Percentiles rank a stretch among this genome's conserved stretches.
phyloP scores from a whole-genome alignment of 225 moss, liverwort and hornwort species.

The Pleurozium schreberi region DNA sequence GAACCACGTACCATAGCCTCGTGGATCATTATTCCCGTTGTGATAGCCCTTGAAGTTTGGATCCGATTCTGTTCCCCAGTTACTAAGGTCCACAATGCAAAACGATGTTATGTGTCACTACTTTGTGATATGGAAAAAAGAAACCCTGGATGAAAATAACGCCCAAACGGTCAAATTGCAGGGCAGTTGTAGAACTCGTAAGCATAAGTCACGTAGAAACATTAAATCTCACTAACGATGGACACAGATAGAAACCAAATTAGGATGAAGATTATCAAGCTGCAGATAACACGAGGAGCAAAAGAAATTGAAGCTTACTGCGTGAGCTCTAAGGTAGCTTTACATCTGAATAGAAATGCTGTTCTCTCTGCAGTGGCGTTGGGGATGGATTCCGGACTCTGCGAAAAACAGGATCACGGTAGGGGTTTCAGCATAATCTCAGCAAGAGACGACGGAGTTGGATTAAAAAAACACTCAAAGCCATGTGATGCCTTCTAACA shows the following conservation, averaged over 20 bases:
- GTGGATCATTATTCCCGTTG: conserved; percentile 70
- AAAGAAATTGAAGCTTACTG: conserved; percentile 32
- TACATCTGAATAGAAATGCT: conserved; percentile 35
- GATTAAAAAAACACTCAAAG: background rate
- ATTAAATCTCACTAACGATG: background rate
- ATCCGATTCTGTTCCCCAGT: conserved; percentile 90
- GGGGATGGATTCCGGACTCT: conserved; percentile 53
- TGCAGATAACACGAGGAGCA: background rate
- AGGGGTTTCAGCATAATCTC: background rate
- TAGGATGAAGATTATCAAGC: background rate
- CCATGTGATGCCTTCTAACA: background rate
- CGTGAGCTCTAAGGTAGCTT: conserved; percentile 75
- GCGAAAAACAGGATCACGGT: background rate
- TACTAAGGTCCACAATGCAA: conserved; percentile 27
- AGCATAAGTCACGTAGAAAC: background rate
- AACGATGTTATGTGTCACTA: background rate
- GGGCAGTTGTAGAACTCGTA: background rate
- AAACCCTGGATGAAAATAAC: background rate
- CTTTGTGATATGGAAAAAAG: background rate
- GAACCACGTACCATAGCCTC: conserved; percentile 61
- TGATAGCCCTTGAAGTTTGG: conserved; percentile 70
- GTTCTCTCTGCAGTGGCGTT: conserved; percentile 21
- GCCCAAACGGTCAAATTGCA: background rate
- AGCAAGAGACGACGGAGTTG: background rate
- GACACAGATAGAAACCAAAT: background rate